Evolutionary conservation across 169 alveolate species (phyloP), one percentile per base, ranked within the genome.

Genomic region (Cryptosporidium bovis): DNA sequence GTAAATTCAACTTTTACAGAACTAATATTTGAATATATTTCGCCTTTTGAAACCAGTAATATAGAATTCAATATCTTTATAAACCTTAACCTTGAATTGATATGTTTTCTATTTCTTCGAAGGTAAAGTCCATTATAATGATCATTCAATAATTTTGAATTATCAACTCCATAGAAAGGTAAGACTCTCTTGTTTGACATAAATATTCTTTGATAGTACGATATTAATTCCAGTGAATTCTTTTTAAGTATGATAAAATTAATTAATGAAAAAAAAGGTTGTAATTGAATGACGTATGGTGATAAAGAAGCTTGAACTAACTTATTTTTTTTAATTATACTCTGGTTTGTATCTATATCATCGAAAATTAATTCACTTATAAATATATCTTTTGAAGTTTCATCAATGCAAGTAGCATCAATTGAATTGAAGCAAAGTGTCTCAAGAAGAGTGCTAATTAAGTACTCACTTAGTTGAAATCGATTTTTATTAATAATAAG

Each of bases 81-180:
- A 60, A 60, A 77, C 24, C 64, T 77, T 4, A 44, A 77, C 56
- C 20, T 58, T n/a, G 40, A 15, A 27, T 24, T 18, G n/a, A 77
- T 27, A 77, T 62, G 64, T 18, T 77, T 77, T 56, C 87, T 36
- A 62, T 77, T 58, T 77, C 87, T 77, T 58, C 71, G 58, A 34
- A 60, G 51, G 34, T 77, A 77, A 18, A 77, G 20, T 12, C 87
- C 87, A 60, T 33, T 77, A 24, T 77, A 77, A 46, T 77, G 87
- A 46, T 77, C 87, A n/a, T n/a, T 46, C 20, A 44, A 46, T 20
- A 77, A 46, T 44, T 60, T 77, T 33, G 40, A 33, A 60, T 31
- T 56, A 10, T 77, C 87, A 58, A 77, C 16, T 0, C 33, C 64
- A 10, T 62, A 60, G 12, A 77, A 48, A 48, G 20, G 40, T 12